These are phyloP conservation scores for Gracilaria domingensis DNA, from an alignment of 23 red algal species.

Conservation along the genomic window DNA sequence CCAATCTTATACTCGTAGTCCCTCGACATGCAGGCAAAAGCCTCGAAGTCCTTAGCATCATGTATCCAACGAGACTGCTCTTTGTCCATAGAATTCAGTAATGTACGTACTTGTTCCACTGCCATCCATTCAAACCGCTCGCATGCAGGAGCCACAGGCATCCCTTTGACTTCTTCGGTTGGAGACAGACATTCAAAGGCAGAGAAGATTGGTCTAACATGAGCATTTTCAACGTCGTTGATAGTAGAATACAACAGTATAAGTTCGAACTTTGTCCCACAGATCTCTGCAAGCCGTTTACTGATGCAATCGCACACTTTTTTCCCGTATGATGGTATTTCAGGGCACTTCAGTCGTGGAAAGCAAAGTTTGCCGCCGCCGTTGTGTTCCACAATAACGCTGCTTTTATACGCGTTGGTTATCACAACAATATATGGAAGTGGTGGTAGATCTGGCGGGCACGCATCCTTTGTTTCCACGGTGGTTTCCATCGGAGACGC, in stretches of 20 bases:
- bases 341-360: not conserved
- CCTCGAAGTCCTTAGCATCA: not conserved
- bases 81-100: not conserved
- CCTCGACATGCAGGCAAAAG: not conserved
- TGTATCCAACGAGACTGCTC: not conserved
- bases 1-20: not conserved
- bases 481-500: too few species aligned
- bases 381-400: constrained; percentile 1
- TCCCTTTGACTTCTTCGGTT: not conserved
- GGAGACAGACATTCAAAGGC: not conserved
- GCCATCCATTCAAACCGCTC: not conserved
- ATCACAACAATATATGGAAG: not conserved
- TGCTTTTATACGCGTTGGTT: not conserved
- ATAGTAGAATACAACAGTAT: not conserved
- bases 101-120: not conserved
- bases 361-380: not conserved
- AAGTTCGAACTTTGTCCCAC: not conserved
- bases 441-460: not conserved
- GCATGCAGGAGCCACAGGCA: not conserved
- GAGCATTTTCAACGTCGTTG: not conserved
- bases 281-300: not conserved
- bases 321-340: not conserved
- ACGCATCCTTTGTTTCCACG: not conserved
- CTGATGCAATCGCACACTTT: not conserved
- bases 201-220: not conserved